phyloP scores from a whole-genome alignment of 169 alveolate genomes.

The Plasmodium vinckei region DNA sequence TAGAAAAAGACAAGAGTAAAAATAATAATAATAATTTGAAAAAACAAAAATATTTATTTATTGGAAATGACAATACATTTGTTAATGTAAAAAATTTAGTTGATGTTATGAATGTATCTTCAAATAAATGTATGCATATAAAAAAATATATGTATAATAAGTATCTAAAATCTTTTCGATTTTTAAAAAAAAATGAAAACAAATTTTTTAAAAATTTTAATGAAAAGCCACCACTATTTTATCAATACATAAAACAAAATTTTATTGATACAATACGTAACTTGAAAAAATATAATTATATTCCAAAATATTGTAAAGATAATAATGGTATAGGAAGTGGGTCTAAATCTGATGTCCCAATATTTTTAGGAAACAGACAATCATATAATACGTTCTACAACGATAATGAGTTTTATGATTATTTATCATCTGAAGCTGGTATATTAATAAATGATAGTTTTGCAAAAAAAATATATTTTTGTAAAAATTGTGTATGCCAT shows the following conservation, averaged over 20 bases:
- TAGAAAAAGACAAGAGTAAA: conserved; percentile 21
- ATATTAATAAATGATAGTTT: conserved; percentile 54
- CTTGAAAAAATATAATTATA: conserved; percentile 43
- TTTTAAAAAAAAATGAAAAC: conserved; percentile 17
- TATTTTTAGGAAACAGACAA: conserved; percentile 45
- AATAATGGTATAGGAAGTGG: not conserved
- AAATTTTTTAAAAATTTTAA: conserved; percentile 27
- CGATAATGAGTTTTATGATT: not conserved
- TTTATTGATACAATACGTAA: not conserved
- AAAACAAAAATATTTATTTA: conserved; percentile 22
- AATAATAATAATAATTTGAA: too few relatives aligned
- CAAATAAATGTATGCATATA: conserved; percentile 52
- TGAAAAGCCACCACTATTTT: conserved; percentile 3
- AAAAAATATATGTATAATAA: conserved; percentile 47
- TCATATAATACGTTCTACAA: conserved; percentile 4
- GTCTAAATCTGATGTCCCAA: conserved; percentile 3
- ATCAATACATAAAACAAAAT: conserved; percentile 18
- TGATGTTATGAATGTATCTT: conserved; percentile 66
- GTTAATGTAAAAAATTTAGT: conserved; percentile 59
- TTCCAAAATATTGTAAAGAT: conserved; percentile 31
- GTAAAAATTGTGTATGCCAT: conserved; percentile 23
- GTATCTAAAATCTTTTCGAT: conserved; percentile 25
- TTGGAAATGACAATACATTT: conserved; percentile 49
- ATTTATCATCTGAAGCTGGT: conserved; percentile 63
- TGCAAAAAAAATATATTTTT: conserved; percentile 31